Evolutionary conservation across 2,329 filamentous ascomycete species (phyloP).

Genomic region (Chlorencoelia australis): DNA sequence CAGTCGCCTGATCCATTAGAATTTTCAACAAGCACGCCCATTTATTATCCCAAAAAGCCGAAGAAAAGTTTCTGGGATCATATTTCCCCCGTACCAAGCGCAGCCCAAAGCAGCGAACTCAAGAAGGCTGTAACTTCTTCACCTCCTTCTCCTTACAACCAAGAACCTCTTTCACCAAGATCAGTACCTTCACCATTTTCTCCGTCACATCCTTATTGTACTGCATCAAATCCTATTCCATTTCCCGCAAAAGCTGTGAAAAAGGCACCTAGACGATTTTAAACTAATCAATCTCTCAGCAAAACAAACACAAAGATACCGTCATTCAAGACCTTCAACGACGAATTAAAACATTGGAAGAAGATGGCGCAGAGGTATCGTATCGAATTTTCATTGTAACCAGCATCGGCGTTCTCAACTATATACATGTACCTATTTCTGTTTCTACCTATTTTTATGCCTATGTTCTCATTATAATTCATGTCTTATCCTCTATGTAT

Average conservation of each 20-base stretch:
- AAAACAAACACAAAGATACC: constrained; percentile 20
- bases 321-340: constrained; percentile 22
- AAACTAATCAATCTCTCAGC: constrained; percentile 19
- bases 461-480: constrained; percentile 1
- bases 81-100: too few relatives aligned
- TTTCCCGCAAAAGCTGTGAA: not conserved
- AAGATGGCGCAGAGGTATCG: constrained; percentile 22
- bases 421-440: constrained; percentile 2
- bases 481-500: constrained; percentile 2
- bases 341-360: constrained; percentile 21
- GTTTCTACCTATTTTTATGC: constrained; percentile 4
- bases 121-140: too few relatives aligned
- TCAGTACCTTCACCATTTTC: not conserved
- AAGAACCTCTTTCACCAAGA: not conserved
- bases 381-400: constrained; percentile 13
- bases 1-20: too few relatives aligned
- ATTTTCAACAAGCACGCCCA: too few relatives aligned
- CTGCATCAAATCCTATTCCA: not conserved
- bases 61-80: too few relatives aligned
- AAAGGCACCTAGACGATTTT: not conserved
- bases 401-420: constrained; percentile 4
- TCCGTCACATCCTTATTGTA: not conserved
- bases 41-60: too few relatives aligned
- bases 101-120: too few relatives aligned
- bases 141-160: not conserved